Conservation (phyloP, 2,329 filamentous ascomycete species). For the Thelonectria olida region DNA sequence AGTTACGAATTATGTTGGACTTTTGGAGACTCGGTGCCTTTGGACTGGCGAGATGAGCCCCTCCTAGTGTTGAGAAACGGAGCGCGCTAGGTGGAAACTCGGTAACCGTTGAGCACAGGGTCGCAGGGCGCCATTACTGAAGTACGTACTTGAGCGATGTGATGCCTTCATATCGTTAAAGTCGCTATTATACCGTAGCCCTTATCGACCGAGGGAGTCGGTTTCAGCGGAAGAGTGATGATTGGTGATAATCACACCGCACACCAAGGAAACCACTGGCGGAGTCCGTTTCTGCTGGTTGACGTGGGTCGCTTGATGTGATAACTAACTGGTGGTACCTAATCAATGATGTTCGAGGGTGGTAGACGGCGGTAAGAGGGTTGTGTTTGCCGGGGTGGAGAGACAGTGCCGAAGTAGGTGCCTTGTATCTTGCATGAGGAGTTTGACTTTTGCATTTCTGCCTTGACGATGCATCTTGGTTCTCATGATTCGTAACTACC, state of each 20-base stretch:
- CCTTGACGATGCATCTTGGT: background rate
- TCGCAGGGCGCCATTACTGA: background rate
- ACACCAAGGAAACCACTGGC: background rate
- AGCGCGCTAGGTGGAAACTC: conserved; percentile 28
- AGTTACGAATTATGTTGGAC: background rate
- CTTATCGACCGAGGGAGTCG: too few species aligned
- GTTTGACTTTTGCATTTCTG: background rate
- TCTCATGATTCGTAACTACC: background rate
- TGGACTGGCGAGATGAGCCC: conserved; percentile 28
- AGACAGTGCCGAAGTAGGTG: background rate
- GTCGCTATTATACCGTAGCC: background rate
- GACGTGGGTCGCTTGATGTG: conserved; percentile 14
- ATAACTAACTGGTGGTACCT: background rate
- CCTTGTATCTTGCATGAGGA: conserved; percentile 7
- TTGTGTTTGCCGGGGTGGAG: conserved; percentile 1
- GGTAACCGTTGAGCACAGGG: background rate
- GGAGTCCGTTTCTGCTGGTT: background rate
- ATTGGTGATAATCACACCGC: background rate
- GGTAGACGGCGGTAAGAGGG: too few species aligned
- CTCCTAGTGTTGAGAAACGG: conserved; percentile 15
- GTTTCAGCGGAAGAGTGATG: background rate
- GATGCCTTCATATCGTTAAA: too few species aligned
- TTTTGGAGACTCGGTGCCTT: conserved; percentile 17
- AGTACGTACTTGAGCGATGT: background rate
- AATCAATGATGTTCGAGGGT: conserved; percentile 4